A percentile compares a stretch with the other conserved stretches of the same genome.
Evolutionary conservation across 1,139 yeast genomes (phyloP).

Genomic region (Sugiyamaella neomexicana): DNA sequence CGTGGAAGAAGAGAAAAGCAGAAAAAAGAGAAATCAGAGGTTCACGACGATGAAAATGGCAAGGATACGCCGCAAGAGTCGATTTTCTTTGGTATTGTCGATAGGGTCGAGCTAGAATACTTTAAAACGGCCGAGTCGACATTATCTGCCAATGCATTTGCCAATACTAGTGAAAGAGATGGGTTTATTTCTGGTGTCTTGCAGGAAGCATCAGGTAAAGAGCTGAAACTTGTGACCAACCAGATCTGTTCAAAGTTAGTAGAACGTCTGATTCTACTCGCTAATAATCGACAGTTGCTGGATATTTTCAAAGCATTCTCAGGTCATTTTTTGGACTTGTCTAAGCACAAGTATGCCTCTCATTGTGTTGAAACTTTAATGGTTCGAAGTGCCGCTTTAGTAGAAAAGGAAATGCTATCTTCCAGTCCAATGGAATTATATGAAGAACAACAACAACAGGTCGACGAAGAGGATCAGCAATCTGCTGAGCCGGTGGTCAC

Average conservation of each 20-base stretch:
- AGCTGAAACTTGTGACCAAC: slow-evolving; percentile 86
- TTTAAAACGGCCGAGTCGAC: slow-evolving; percentile 92
- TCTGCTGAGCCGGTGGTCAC: slow-evolving; percentile 45
- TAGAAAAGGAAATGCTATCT: slow-evolving; percentile 63
- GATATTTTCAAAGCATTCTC: slow-evolving; percentile 62
- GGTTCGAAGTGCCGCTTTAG: slow-evolving; percentile 70
- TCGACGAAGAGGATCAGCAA: slow-evolving; percentile 35
- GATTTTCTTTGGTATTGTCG: slow-evolving; percentile 81
- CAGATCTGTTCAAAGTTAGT: slow-evolving; percentile 91
- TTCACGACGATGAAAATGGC: slow-evolving; percentile 15
- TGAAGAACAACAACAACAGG: slow-evolving; percentile 6
- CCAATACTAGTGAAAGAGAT: slow-evolving; percentile 65
- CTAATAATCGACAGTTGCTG: slow-evolving; percentile 63
- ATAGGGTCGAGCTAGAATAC: slow-evolving; percentile 79
- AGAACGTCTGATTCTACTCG: slow-evolving; percentile 76
- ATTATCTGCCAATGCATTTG: slow-evolving; percentile 77
- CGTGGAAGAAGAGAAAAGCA: slow-evolving; percentile 13
- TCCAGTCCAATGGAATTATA: slow-evolving; percentile 31
- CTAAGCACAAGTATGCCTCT: slow-evolving; percentile 88
- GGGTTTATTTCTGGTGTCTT: slow-evolving; percentile 75
- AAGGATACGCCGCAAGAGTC: background rate
- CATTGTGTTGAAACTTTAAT: slow-evolving; percentile 89
- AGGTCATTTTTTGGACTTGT: slow-evolving; percentile 71
- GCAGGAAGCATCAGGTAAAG: slow-evolving; percentile 88
- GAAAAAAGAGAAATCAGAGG: slow-evolving; percentile 18